These are phyloP conservation scores for Alternaria sp. DNA, from an alignment of 2,329 filamentous ascomycete species.

Conservation along the genomic window DNA sequence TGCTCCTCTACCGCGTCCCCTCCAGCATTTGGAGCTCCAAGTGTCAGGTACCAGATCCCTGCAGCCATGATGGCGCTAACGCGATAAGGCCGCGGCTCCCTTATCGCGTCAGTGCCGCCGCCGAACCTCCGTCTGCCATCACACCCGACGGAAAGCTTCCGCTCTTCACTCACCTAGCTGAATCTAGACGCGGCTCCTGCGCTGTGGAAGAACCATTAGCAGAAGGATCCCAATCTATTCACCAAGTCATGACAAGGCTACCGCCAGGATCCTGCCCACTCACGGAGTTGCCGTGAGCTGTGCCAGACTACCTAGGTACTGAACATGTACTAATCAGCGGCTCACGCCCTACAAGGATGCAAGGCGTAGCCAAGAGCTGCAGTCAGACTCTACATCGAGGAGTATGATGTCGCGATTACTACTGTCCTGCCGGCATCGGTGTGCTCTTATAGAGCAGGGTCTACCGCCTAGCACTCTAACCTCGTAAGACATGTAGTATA, in stretches of 20 bases:
- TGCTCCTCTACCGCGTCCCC: neutral
- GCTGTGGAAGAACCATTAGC: neutral
- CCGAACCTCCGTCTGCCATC: slow-evolving; percentile 3
- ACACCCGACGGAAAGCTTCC: slow-evolving; percentile 3
- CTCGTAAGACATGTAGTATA: too few species aligned
- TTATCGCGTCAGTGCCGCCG: slow-evolving; percentile 2
- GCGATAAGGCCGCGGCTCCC: slow-evolving; percentile 5
- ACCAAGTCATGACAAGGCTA: neutral
- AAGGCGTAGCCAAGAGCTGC: neutral
- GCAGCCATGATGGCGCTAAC: slow-evolving; percentile 2
- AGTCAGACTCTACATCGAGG: neutral
- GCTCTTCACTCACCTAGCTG: neutral
- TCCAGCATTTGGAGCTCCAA: neutral
- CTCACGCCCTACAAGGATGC: neutral
- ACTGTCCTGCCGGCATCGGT: neutral
- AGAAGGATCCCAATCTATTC: neutral
- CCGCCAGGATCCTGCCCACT: neutral
- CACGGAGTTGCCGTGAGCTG: neutral
- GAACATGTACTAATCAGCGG: neutral
- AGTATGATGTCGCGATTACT: neutral
- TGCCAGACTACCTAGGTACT: neutral
- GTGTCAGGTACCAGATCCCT: slow-evolving; percentile 11
- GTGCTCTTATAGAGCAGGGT: neutral
- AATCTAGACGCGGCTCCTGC: neutral
- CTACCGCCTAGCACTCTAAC: neutral